Evolutionary conservation across 1,284 basidiomycete species (phyloP).

Genomic region (Agaricales sp.): DNA sequence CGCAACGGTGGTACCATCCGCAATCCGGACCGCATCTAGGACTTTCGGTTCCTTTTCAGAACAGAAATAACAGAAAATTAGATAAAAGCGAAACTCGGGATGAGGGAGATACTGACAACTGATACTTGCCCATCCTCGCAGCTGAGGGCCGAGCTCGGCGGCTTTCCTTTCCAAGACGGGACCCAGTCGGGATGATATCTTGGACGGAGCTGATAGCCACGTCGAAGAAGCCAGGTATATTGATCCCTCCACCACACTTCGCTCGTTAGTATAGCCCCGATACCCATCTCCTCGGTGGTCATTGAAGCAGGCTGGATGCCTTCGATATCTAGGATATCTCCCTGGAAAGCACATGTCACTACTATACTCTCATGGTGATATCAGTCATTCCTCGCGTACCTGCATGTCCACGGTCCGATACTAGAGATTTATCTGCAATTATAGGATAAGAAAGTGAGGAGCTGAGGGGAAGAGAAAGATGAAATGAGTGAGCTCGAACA

Average conservation of each 20-base stretch:
- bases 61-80: conserved; percentile 1
- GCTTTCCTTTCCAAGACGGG: conserved; percentile 22
- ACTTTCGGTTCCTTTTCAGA: conserved; percentile 10
- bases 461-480: too few relatives aligned
- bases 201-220: conserved; percentile 25
- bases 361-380: too few relatives aligned
- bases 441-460: too few relatives aligned
- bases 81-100: too few relatives aligned
- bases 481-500: too few relatives aligned
- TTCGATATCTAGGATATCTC: too few relatives aligned
- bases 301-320: not conserved
- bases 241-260: conserved; percentile 20
- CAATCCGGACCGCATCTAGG: conserved; percentile 21
- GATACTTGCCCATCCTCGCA: conserved; percentile 13
- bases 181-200: conserved; percentile 25
- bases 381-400: too few relatives aligned
- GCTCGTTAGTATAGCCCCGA: not conserved
- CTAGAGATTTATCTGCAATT: too few relatives aligned
- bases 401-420: too few relatives aligned
- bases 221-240: conserved; percentile 16
- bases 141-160: conserved; percentile 6
- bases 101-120: conserved; percentile 1
- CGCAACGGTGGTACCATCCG: conserved; percentile 18
- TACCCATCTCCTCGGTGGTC: not conserved
- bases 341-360: too few relatives aligned